phyloP scores from a whole-genome alignment of 257 asterid genomes.

The Plantago elongata region DNA sequence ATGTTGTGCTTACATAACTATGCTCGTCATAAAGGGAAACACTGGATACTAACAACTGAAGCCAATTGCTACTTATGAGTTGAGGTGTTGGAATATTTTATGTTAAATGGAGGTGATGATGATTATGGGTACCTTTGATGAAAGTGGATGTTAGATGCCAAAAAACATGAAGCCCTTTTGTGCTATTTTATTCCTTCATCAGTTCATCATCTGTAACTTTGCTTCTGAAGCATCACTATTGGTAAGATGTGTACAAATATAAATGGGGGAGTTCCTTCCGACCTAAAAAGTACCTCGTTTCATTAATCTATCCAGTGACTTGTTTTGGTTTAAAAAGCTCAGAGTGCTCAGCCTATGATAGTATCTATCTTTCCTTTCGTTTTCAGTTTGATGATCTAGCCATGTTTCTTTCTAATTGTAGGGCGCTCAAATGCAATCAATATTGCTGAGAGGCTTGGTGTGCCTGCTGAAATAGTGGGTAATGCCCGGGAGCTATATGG shows the following conservation, averaged over 20 bases:
- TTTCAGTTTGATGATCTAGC: slow-evolving; percentile 17
- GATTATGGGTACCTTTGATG: too few species aligned
- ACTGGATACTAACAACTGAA: too few species aligned
- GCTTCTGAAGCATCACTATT: slow-evolving; percentile 8
- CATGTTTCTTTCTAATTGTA: slow-evolving; percentile 28
- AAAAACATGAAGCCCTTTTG: too few species aligned
- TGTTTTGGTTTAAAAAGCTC: not conserved
- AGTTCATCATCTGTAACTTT: too few species aligned
- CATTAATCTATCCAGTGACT: slow-evolving; percentile 5
- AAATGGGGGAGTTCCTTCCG: not conserved
- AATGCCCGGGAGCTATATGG: slow-evolving; percentile 87
- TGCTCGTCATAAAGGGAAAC: too few species aligned
- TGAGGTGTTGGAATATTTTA: too few species aligned
- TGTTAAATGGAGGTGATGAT: too few species aligned
- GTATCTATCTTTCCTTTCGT: slow-evolving; percentile 13
- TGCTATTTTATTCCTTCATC: not conserved
- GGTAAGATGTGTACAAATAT: not conserved
- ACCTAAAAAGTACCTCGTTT: not conserved
- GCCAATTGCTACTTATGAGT: too few species aligned
- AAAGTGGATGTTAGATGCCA: too few species aligned
- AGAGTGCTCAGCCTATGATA: not conserved
- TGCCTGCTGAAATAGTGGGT: slow-evolving; percentile 59
- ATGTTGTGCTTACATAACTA: too few species aligned
- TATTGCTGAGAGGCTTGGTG: slow-evolving; percentile 87
- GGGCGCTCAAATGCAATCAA: slow-evolving; percentile 97